These are phyloP conservation scores for Penicillium verhagenii DNA, from an alignment of 495 filamentous ascomycete species.

Conservation along the genomic window DNA sequence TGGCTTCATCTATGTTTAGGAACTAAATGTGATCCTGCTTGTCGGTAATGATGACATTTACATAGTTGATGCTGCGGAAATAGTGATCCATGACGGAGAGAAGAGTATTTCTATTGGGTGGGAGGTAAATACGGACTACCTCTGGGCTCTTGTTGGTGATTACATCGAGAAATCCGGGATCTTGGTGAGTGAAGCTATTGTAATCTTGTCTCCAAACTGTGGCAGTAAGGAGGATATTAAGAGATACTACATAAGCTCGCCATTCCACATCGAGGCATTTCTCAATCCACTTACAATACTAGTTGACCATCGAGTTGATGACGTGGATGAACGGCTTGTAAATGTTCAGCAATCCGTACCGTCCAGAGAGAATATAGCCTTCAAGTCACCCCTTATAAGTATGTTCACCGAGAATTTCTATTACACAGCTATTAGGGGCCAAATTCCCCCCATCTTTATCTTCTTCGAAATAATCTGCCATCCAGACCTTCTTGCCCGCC, in stretches of 20 bases:
- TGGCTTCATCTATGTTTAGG: slow-evolving; percentile 63
- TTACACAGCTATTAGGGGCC: slow-evolving; percentile 61
- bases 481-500: slow-evolving; percentile 72
- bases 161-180: slow-evolving; percentile 73
- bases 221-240: slow-evolving; percentile 72
- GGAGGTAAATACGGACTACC: slow-evolving; percentile 74
- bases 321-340: slow-evolving; percentile 79
- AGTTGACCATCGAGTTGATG: slow-evolving; percentile 77
- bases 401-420: slow-evolving; percentile 77
- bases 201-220: slow-evolving; percentile 79
- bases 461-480: slow-evolving; percentile 72
- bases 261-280: slow-evolving; percentile 72
- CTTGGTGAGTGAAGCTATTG: slow-evolving; percentile 78
- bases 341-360: slow-evolving; percentile 70
- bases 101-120: slow-evolving; percentile 71
- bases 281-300: slow-evolving; percentile 79
- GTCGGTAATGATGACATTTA: slow-evolving; percentile 73
- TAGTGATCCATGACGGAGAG: slow-evolving; percentile 69
- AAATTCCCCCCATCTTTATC: slow-evolving; percentile 68
- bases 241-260: slow-evolving; percentile 64
- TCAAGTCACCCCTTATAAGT: slow-evolving; percentile 76
- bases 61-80: slow-evolving; percentile 66
- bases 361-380: slow-evolving; percentile 67
- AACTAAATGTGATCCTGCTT: slow-evolving; percentile 75
- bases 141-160: slow-evolving; percentile 73